Base-by-base conservation (phyloP, 1,139 yeast genomes). In the Debaryomycetaceae sp. region DNA sequence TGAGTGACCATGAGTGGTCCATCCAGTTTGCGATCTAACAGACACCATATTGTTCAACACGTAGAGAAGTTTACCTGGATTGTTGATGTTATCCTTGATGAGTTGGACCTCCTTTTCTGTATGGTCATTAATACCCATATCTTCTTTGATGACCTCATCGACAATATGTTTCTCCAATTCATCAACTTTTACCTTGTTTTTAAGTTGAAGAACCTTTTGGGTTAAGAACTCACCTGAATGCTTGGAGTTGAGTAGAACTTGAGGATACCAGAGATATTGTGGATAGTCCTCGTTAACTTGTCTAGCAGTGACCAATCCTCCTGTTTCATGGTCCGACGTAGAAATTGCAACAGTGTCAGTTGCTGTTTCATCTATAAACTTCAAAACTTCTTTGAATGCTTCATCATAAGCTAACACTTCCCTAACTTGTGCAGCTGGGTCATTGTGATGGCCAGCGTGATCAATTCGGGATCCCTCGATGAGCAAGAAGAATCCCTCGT, bases 261-360 rank as follows among this genome's bases (percentile, higher is more conserved):
- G 79, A 5, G 96, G 96, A 54, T 76, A 78, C 96, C 97, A 88
- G 44, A 80, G 56, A 56, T 87, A 83, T 81, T 81, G 53, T 5
- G 66, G 66, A 44, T 67, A 67, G 2, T 62, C 60, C 31, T 73
- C 65, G 6, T 81, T 62, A 23, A 85, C 66, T 68, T 89, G 96
- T 66, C 88, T 79, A 1, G 95, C 88, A 40, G 86, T 76, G 24
- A 69, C 72, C 41, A 89, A 71, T 2, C 96, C 97, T 50, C 97
- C 97, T 37, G 96, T 89, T 62, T 89, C 97, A 65, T 89, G 97
- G 61, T 89, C 96, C 24, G 93, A 84, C 3, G 96, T 87, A 24
- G 90, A 80, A 39, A 89, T 68, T 35, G 87, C 76, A 41, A 85
- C 73, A 0, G 96, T 88, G 50, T 87, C 95, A 14, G 76, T 80